These are phyloP conservation scores for Alternaria longipes DNA, from an alignment of 2,329 filamentous ascomycete species.

Conservation along the genomic window DNA sequence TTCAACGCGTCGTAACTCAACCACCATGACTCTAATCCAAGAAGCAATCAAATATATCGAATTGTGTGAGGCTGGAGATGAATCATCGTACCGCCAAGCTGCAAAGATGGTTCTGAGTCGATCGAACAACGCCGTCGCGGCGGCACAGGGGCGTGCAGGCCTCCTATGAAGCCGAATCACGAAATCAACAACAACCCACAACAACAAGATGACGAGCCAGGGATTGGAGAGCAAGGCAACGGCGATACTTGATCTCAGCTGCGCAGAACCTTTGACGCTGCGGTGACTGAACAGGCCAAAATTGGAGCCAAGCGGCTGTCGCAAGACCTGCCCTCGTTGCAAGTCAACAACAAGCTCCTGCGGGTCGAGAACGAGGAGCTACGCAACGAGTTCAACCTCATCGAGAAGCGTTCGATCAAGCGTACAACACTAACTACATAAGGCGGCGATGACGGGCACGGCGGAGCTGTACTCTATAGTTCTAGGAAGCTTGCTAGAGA, in stretches of 20 bases:
- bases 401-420: background rate
- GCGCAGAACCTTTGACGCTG: background rate
- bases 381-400: conserved; percentile 1
- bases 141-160: background rate
- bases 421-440: background rate
- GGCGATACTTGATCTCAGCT: background rate
- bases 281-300: background rate
- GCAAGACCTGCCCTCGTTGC: background rate
- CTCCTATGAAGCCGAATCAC: too few relatives aligned
- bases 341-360: background rate
- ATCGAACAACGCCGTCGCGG: background rate
- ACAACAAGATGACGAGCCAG: background rate
- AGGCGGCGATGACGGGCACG: background rate
- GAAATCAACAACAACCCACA: background rate
- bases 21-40: background rate
- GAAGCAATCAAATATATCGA: background rate
- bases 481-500: too few relatives aligned
- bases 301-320: background rate
- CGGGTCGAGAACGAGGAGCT: too few relatives aligned
- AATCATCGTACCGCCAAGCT: background rate
- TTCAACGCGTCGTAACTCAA: background rate
- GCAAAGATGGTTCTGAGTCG: background rate
- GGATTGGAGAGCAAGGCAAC: background rate
- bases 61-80: background rate
- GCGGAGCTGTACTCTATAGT: too few relatives aligned